Evolutionary conservation across 306 rosid genomes (phyloP), one percentile per base, ranked within the genome.

Genomic region (Pterocarpus macrocarpus): DNA sequence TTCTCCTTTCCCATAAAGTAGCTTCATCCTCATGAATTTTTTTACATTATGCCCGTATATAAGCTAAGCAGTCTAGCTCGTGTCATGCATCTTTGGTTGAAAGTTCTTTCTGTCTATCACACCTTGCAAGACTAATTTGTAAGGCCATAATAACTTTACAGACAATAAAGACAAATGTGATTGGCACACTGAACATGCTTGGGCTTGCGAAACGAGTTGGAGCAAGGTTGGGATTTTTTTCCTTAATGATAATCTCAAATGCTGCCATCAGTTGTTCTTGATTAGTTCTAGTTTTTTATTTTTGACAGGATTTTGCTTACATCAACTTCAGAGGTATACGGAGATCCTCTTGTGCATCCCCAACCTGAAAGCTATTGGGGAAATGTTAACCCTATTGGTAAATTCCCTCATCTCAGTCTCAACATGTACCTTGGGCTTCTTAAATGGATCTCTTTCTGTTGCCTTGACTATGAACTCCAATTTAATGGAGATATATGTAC

Each of bases 121-220:
- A 32, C 73, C 73, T 41, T 44, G 85, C 69, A 77, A 50, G 55
- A 53, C 67, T 89, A 49, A 86, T 68, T 56, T 75, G 17, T 43
- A 57, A 56, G 58, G 33, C n/a, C 59, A 30, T 79, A 57, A 72
- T 76, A 44, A 43, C 67, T 66, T 53, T 53, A 80, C 97, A 92
- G 97, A 92, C 97, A 12, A 92, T 88, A 80, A 92, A 92, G 85
- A 92, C 97, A 34, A 92, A 92, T 82, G 97, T 92, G 78, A 92
- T 92, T 43, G 97, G 97, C 78, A 92, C 97, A 2, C 70, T 92
- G 83, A 92, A 92, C 81, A 90, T 92, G 97, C 90, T 92, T 73
- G 97, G 97, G 80, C 97, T 92, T 69, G 97, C 97, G 28, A 92
- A 92, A 89, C 90, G 97, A 71, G 97, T 92, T 47, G 94, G 97